phyloP scores from a whole-genome alignment of 1,284 basidiomycete genomes.

The Inonotus hispidus region DNA sequence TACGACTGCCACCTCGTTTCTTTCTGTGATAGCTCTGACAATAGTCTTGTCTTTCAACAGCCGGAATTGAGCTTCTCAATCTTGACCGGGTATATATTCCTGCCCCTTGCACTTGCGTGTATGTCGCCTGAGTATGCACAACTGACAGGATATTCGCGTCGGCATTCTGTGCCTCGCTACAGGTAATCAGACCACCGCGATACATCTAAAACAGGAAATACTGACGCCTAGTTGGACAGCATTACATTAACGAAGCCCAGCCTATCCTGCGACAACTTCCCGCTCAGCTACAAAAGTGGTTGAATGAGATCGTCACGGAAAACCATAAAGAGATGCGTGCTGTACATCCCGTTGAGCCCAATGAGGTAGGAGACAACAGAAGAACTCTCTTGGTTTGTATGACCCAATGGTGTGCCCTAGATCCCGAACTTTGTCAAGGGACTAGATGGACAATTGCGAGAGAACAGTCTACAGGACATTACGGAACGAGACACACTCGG shows the following conservation, averaged over 20 bases:
- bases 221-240: conserved; percentile 17
- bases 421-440: conserved; percentile 38
- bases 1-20: conserved; percentile 19
- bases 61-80: conserved; percentile 37
- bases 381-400: background rate
- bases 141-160: conserved; percentile 33
- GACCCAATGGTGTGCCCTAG: conserved; percentile 17
- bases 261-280: conserved; percentile 33
- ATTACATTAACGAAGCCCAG: conserved; percentile 36
- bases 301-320: conserved; percentile 31
- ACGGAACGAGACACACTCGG: conserved; percentile 32
- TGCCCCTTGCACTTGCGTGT: background rate
- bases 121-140: background rate
- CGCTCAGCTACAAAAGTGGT: conserved; percentile 29
- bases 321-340: conserved; percentile 32
- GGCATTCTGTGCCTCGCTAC: conserved; percentile 38
- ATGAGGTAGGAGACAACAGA: conserved; percentile 24
- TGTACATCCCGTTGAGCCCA: conserved; percentile 37
- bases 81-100: conserved; percentile 29
- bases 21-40: background rate
- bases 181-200: conserved; percentile 21
- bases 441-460: conserved; percentile 30
- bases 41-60: conserved; percentile 17
- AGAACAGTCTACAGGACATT: conserved; percentile 31
- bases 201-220: background rate